A percentile compares a stretch with the other conserved stretches of the same genome.
These are phyloP conservation scores for Fusarium sp. DNA, from an alignment of 2,329 filamentous ascomycete genomes.

Conservation along the genomic window DNA sequence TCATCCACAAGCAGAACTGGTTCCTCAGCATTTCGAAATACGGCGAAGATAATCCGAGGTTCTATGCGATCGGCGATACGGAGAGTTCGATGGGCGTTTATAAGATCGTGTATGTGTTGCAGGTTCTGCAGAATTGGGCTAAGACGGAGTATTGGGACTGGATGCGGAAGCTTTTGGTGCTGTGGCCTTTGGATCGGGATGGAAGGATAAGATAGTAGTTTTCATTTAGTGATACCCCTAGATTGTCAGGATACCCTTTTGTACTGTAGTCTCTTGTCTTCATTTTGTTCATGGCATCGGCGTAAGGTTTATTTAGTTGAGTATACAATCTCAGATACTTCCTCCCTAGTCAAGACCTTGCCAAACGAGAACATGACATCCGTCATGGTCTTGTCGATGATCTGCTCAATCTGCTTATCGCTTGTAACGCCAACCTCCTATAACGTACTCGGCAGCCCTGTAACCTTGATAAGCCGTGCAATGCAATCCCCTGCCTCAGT, in stretches of 20 bases:
- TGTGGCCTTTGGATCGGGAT: not conserved
- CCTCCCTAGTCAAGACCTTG: too few relatives aligned
- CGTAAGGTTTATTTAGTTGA: too few relatives aligned
- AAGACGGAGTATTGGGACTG: constrained; percentile 7
- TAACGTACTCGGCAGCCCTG: too few relatives aligned
- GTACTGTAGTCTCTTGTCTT: too few relatives aligned
- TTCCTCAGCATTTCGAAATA: not conserved
- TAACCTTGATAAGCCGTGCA: too few relatives aligned
- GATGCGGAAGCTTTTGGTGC: not conserved
- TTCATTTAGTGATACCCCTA: not conserved
- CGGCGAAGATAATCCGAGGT: not conserved
- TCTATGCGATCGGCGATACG: constrained; percentile 5
- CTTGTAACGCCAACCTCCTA: too few relatives aligned
- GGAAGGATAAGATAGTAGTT: not conserved
- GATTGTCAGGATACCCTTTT: not conserved
- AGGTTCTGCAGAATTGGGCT: constrained; percentile 4
- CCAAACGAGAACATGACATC: too few relatives aligned
- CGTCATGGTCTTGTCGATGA: too few relatives aligned
- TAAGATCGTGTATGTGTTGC: constrained; percentile 4
- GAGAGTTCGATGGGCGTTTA: constrained; percentile 2
- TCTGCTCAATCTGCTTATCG: too few relatives aligned
- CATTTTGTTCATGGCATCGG: too few relatives aligned
- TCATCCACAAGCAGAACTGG: not conserved
- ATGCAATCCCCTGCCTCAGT: too few relatives aligned
- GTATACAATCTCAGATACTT: too few relatives aligned